phyloP scores from a whole-genome alignment of 2,329 filamentous ascomycete genomes.

The Alternaria atra region DNA sequence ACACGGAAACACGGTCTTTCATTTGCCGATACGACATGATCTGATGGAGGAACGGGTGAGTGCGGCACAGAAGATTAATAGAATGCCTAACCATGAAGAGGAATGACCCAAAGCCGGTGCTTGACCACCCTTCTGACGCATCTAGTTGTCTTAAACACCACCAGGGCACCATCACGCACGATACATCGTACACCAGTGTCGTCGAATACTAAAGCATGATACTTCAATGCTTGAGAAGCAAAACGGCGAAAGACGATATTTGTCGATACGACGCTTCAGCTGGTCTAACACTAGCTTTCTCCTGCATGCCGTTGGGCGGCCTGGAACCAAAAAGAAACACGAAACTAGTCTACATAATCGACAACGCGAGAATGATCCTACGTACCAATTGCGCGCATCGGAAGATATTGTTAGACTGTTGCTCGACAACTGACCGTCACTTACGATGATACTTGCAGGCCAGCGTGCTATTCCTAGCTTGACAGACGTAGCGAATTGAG shows the following conservation, averaged over 20 bases:
- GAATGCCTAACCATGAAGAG: not conserved
- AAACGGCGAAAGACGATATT: not conserved
- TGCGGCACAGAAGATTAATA: not conserved
- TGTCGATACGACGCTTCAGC: not conserved
- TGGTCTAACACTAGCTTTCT: not conserved
- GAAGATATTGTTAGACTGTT: not conserved
- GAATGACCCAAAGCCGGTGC: not conserved
- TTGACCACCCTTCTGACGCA: not conserved
- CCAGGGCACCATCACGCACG: not conserved
- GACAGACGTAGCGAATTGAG: too few species aligned
- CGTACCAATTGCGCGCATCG: not conserved
- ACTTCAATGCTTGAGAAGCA: not conserved
- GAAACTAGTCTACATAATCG: not conserved
- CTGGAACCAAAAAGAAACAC: not conserved
- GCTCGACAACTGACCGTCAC: not conserved
- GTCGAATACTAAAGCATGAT: not conserved
- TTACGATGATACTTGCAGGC: not conserved
- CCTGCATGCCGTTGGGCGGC: not conserved
- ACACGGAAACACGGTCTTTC: not conserved
- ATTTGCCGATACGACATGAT: slow-evolving; percentile 2
- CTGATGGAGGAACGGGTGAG: not conserved
- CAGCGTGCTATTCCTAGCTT: not conserved
- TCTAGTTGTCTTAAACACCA: not conserved
- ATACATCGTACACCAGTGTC: not conserved
- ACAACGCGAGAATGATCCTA: not conserved